A percentile compares a stretch with the other conserved stretches of the same genome.
phyloP scores from a whole-genome alignment of 2,329 filamentous ascomycete genomes.

The Aspergillus brunneoviolaceus region DNA sequence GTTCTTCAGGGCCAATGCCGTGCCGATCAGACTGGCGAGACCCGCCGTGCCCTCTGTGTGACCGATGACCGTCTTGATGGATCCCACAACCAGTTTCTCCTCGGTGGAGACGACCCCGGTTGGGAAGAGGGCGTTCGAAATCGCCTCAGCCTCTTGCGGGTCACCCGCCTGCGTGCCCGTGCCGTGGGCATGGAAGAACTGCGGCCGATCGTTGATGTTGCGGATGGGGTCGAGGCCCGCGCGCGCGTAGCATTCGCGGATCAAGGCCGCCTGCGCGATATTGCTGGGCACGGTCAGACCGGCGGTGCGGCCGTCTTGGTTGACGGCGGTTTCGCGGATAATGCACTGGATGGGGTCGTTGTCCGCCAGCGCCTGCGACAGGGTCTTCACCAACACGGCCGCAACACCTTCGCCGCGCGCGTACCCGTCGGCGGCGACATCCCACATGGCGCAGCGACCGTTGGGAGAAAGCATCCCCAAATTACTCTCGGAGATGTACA shows the following conservation, averaged over 20 bases:
- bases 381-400: conserved; percentile 2
- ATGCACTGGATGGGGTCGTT: conserved; percentile 3
- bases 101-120: background rate
- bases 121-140: background rate
- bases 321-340: conserved; percentile 29
- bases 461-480: too few relatives aligned
- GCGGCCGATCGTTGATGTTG: conserved; percentile 27
- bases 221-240: conserved; percentile 37
- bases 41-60: conserved; percentile 32
- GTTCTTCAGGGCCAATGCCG: conserved; percentile 11
- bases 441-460: conserved; percentile 22
- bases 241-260: conserved; percentile 38
- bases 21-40: conserved; percentile 22
- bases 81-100: background rate
- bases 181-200: conserved; percentile 49
- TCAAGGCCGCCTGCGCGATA: conserved; percentile 42
- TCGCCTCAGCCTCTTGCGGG: conserved; percentile 8
- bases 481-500: too few relatives aligned
- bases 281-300: conserved; percentile 38
- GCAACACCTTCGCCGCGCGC: conserved; percentile 8
- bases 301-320: conserved; percentile 37
- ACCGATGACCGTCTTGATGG: conserved; percentile 18
- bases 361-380: conserved; percentile 1
- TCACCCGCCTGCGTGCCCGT: conserved; percentile 33
- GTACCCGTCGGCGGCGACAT: conserved; percentile 17